Evolutionary conservation across 805 yeast genomes (phyloP).

Genomic region (Tetrapisispora phaffii): DNA sequence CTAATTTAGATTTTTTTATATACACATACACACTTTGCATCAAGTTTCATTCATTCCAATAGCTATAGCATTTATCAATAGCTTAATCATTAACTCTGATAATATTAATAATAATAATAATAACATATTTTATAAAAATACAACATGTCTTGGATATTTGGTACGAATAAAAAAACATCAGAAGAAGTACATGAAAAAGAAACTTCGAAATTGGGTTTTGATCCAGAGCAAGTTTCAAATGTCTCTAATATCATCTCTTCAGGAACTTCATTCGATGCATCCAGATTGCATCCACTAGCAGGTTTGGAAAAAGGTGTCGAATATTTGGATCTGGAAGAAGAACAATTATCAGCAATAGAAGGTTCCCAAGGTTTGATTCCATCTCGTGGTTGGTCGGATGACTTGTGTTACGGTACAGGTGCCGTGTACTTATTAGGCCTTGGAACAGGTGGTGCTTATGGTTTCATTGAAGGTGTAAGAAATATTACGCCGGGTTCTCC

Average conservation of each 20-base stretch:
- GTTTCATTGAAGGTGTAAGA: conserved; percentile 76
- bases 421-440: conserved; percentile 80
- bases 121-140: background rate
- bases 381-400: conserved; percentile 96
- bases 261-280: conserved; percentile 52
- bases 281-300: conserved; percentile 81
- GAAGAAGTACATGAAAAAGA: background rate
- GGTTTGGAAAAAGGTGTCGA: conserved; percentile 86
- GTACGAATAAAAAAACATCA: background rate
- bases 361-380: conserved; percentile 89
- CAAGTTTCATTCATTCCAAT: background rate
- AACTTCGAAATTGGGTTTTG: conserved; percentile 2
- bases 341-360: conserved; percentile 60
- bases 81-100: background rate
- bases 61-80: too few relatives aligned
- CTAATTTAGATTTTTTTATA: background rate
- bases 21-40: background rate
- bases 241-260: conserved; percentile 52
- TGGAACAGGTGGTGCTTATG: conserved; percentile 83
- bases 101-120: background rate
- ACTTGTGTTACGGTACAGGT: conserved; percentile 96
- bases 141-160: conserved; percentile 6
- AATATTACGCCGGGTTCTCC: conserved; percentile 69
- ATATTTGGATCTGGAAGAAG: conserved; percentile 82
- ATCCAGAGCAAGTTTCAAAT: conserved; percentile 32